Evolutionary conservation across 2,329 filamentous ascomycete species (phyloP).

Genomic region (Xylaria sp.): DNA sequence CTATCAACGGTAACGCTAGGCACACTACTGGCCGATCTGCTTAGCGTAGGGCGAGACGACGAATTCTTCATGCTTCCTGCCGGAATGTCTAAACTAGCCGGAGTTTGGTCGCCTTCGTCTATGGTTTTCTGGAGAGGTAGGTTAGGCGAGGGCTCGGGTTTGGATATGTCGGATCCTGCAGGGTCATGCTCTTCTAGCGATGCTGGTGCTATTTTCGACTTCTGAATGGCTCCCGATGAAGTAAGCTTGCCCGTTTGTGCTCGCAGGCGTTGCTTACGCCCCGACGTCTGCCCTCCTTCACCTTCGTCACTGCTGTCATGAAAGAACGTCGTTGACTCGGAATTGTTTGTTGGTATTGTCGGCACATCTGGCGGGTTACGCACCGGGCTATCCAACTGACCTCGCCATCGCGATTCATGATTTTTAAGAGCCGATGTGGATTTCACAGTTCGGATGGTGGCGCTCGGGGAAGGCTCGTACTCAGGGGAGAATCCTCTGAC

Average conservation of each 20-base stretch:
- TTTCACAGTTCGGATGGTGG: conserved; percentile 75
- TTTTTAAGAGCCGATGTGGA: conserved; percentile 55
- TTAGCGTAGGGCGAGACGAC: conserved; percentile 56
- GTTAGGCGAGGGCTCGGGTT: conserved; percentile 37
- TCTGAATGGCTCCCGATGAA: conserved; percentile 17
- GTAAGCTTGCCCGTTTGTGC: conserved; percentile 38
- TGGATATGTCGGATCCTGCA: conserved; percentile 25
- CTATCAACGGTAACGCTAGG: conserved; percentile 41
- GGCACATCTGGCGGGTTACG: conserved; percentile 46
- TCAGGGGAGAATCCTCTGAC: conserved; percentile 77
- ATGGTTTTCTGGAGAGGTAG: conserved; percentile 42
- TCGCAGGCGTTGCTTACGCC: conserved; percentile 29
- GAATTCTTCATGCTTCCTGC: conserved; percentile 53
- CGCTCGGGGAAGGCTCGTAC: conserved; percentile 77
- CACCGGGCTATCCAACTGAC: conserved; percentile 43
- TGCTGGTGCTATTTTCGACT: conserved; percentile 6
- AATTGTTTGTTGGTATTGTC: conserved; percentile 38
- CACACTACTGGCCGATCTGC: conserved; percentile 55
- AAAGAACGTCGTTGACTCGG: conserved; percentile 60
- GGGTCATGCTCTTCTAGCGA: conserved; percentile 2
- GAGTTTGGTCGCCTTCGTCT: conserved; percentile 37
- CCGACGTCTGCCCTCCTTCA: conserved; percentile 31
- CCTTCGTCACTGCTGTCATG: conserved; percentile 65
- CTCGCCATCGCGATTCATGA: conserved; percentile 44
- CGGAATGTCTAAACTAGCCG: conserved; percentile 50